Conservation (phyloP, 768 basidiomycete genomes). For the Leccinum subtestaceum region DNA sequence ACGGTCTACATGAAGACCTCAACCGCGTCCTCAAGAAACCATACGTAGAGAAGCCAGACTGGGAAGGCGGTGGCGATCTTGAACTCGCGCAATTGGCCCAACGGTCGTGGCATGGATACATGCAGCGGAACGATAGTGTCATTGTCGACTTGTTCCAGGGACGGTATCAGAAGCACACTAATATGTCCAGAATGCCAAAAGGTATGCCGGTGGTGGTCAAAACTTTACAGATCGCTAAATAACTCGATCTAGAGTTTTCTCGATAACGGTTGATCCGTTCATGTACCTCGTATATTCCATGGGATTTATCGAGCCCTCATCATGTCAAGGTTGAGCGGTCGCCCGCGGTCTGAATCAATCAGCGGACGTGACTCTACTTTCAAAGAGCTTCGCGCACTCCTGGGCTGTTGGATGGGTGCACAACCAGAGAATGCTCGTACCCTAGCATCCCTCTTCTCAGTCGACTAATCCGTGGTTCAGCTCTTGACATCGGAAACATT, state of each 20-base stretch:
- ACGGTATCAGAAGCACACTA: constrained; percentile 91
- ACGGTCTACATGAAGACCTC: constrained; percentile 94
- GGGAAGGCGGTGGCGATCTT: constrained; percentile 82
- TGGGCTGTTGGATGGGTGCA: constrained; percentile 70
- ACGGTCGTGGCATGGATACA: constrained; percentile 92
- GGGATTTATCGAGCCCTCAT: constrained; percentile 62
- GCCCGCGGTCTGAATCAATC: neutral
- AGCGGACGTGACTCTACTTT: constrained; percentile 69
- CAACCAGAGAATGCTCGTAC: constrained; percentile 69
- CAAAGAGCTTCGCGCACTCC: constrained; percentile 70
- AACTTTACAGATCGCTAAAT: neutral
- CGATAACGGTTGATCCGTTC: constrained; percentile 98
- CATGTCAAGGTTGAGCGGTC: constrained; percentile 55
- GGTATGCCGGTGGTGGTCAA: constrained; percentile 41
- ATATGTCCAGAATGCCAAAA: constrained; percentile 94
- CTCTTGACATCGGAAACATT: constrained; percentile 85
- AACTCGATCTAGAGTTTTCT: constrained; percentile 63
- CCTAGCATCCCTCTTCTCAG: neutral
- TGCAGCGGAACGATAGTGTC: constrained; percentile 94
- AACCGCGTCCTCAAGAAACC: constrained; percentile 93
- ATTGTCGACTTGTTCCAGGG: constrained; percentile 99
- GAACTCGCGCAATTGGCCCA: constrained; percentile 82
- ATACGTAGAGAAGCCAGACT: constrained; percentile 96
- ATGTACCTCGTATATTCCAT: constrained; percentile 93
- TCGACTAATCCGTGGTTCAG: constrained; percentile 39